Conservation (phyloP, 352 stramenopile species). For the Pythium aquatile region DNA sequence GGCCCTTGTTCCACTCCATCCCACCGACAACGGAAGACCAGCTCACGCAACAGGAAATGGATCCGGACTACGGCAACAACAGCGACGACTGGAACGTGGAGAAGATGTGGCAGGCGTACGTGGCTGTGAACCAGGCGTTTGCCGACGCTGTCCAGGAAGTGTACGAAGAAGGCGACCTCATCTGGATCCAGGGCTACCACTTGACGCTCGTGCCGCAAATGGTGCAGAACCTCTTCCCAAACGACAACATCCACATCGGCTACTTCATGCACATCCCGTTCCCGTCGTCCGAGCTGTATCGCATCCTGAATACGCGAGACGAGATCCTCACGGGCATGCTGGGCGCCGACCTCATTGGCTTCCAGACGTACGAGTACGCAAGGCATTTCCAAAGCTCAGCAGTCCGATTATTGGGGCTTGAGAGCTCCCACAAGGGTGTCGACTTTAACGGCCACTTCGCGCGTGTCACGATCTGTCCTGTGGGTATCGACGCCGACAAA, state of each 20-base stretch:
- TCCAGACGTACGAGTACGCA: conserved; percentile 91
- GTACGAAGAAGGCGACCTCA: conserved; percentile 86
- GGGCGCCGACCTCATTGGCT: conserved; percentile 85
- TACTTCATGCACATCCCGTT: conserved; percentile 92
- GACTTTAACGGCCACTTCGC: conserved; percentile 89
- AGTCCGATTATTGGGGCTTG: conserved; percentile 80
- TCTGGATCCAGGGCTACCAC: conserved; percentile 92
- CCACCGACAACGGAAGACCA: conserved; percentile 79
- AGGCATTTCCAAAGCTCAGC: conserved; percentile 88
- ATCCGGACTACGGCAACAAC: conserved; percentile 19
- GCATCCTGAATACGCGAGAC: conserved; percentile 86
- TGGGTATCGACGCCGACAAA: conserved; percentile 85
- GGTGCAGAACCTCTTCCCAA: conserved; percentile 86
- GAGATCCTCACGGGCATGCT: conserved; percentile 88
- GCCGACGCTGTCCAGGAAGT: conserved; percentile 84
- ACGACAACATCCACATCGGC: conserved; percentile 86
- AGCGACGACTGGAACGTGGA: conserved; percentile 72
- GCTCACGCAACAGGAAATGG: conserved; percentile 58
- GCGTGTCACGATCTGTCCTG: conserved; percentile 82
- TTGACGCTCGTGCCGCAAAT: conserved; percentile 88
- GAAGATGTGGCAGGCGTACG: conserved; percentile 90
- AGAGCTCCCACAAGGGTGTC: conserved; percentile 88
- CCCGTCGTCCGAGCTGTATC: conserved; percentile 87
- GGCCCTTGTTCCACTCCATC: conserved; percentile 89
- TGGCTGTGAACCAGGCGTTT: conserved; percentile 85